Evolutionary conservation across 176 grass and related monocot genomes (phyloP).

Genomic region (Otatea glauca): DNA sequence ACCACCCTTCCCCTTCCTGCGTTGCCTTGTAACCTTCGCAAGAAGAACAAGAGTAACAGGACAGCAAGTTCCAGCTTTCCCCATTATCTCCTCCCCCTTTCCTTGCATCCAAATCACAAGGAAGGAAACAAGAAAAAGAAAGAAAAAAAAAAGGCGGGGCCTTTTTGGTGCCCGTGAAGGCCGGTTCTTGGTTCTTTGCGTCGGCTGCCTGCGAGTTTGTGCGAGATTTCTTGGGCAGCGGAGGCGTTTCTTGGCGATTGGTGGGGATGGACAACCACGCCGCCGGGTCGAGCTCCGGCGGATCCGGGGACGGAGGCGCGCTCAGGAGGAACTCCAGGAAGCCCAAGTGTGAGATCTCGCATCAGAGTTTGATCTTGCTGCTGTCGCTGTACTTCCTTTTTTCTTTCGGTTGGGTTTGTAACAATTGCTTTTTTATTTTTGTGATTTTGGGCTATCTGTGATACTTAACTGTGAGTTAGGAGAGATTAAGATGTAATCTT

Average conservation of each 20-base stretch:
- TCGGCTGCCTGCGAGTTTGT: slow-evolving; percentile 15
- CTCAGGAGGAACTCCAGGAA: slow-evolving; percentile 58
- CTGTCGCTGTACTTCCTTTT: background rate
- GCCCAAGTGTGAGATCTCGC: slow-evolving; percentile 67
- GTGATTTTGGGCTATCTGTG: slow-evolving; percentile 3
- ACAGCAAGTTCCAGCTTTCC: slow-evolving; percentile 29
- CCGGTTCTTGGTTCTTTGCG: background rate
- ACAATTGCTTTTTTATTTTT: background rate
- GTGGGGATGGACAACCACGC: slow-evolving; percentile 41
- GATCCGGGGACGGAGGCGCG: slow-evolving; percentile 55
- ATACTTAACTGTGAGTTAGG: background rate
- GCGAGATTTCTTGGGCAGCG: background rate
- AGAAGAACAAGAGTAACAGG: slow-evolving; percentile 1
- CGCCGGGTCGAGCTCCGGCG: slow-evolving; percentile 48
- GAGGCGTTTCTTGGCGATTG: slow-evolving; percentile 45
- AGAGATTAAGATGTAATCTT: background rate
- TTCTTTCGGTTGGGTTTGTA: slow-evolving; percentile 10
- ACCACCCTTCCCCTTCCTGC: slow-evolving; percentile 14
- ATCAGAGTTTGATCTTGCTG: background rate
- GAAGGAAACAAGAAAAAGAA: background rate
- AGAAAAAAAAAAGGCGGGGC: background rate
- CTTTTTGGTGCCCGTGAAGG: slow-evolving; percentile 19
- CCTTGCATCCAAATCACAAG: slow-evolving; percentile 16
- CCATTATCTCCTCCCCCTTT: background rate
- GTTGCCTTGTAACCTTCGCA: slow-evolving; percentile 62